phyloP scores from a whole-genome alignment of 2,329 filamentous ascomycete genomes.

The Pyrenophora seminiperda region DNA sequence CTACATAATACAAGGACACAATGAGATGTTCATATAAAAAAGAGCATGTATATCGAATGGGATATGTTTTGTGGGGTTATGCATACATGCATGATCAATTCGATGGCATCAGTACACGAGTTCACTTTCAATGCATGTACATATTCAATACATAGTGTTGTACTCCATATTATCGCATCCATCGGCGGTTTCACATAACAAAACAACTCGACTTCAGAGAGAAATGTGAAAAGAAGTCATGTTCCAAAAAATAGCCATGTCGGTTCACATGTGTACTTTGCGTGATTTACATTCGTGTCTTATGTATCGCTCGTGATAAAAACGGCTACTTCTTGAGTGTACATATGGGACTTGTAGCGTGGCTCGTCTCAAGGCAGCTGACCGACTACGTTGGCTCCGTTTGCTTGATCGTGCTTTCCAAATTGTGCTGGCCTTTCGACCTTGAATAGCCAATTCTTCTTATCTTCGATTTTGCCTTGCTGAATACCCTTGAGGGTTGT shows the following conservation, averaged over 20 bases:
- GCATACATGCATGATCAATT: conserved; percentile 2
- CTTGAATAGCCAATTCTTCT: conserved; percentile 71
- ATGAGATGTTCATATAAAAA: background rate
- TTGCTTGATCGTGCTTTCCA: conserved; percentile 26
- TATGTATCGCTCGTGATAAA: too few species aligned
- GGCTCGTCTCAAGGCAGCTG: conserved; percentile 34
- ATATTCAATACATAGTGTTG: too few species aligned
- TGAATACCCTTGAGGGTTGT: conserved; percentile 83
- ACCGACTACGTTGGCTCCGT: conserved; percentile 39
- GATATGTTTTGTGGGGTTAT: conserved; percentile 9
- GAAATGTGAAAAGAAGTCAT: background rate
- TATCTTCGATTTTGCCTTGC: conserved; percentile 76
- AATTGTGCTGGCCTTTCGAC: conserved; percentile 51
- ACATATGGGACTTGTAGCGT: background rate
- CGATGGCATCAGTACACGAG: conserved; percentile 3
- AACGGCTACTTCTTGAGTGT: too few species aligned
- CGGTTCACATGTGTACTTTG: background rate
- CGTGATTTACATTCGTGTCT: background rate
- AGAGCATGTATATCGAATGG: background rate
- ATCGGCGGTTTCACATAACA: background rate
- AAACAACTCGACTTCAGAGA: background rate
- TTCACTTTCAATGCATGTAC: background rate
- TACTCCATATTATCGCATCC: too few species aligned
- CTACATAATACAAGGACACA: background rate
- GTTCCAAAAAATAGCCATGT: background rate